Base-by-base conservation (phyloP, 768 basidiomycete genomes). In the Tubosaeta brunneosetosa region DNA sequence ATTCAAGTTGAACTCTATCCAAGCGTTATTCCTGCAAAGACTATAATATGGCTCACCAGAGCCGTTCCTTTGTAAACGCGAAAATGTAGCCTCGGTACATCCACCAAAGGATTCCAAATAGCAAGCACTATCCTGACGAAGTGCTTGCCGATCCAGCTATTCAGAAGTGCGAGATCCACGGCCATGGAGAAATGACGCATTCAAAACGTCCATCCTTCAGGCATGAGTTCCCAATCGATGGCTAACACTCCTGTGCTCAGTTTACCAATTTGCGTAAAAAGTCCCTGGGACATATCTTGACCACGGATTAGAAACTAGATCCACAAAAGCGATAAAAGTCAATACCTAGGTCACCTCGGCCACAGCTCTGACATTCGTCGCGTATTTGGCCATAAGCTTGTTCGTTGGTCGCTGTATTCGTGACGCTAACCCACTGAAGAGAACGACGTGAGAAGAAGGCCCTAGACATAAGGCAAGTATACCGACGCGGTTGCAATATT, bases 141-240 rank as follows among this genome's bases (percentile, higher is more conserved):
- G 49, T 40, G 50, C 52, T 43, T 45, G 10, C 22, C 16, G 34
- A 51, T 40, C 44, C 55, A 26, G 55, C 55, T 57, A 55, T 53
- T 32, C 52, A 33, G 49, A 26, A 32, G 29, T 36, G 29, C 12
- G 41, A 51, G 44, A 50, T 34, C 61, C 41, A 13, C 44, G 38
- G 14, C 7, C 37, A 31, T 42, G 34, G 40, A 11, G 19, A 19
- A 43, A 33, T 3, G 16, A 41, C 37, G 44, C 49, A 26, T 42
- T 74, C 54, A 80, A 17, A 54, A 77, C 4, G 57, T 58, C 74
- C 73, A 80, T 48, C 62, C 72, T 59, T 64, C 66, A 61, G 61
- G 62, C 80, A 79, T 76, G 72, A 82, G 86, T 57, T 82, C 63
- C 87, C 86, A 88, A 3, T 65, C 64, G 55, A 88, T 72, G n/a